phyloP scores from a whole-genome alignment of 371 early-diverging fungal species.

The Apophysomyces sp. region DNA sequence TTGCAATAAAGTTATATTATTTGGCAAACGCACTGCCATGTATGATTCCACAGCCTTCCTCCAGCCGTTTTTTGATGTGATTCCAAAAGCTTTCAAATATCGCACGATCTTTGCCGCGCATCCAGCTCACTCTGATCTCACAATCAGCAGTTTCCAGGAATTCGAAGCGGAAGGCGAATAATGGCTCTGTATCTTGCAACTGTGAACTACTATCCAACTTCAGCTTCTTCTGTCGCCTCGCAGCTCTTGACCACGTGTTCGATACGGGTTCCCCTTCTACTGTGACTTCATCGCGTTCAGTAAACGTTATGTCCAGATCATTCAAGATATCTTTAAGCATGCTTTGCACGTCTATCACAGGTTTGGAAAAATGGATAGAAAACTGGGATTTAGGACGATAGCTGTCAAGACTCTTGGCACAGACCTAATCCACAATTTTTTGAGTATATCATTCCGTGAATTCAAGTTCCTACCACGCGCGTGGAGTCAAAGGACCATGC shows the following conservation, averaged over 20 bases:
- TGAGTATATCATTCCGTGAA: no score
- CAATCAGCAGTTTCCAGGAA: constrained; percentile 1
- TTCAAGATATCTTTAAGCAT: constrained; percentile 19
- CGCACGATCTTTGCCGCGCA: constrained; percentile 31
- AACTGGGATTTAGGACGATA: constrained; percentile 38
- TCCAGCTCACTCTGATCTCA: constrained; percentile 30
- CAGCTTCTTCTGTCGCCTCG: constrained; percentile 32
- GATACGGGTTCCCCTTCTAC: constrained; percentile 12
- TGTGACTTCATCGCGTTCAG: constrained; percentile 3
- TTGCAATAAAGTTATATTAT: constrained; percentile 13
- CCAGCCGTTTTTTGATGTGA: constrained; percentile 52
- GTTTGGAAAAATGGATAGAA: constrained; percentile 11
- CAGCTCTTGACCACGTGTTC: constrained; percentile 57
- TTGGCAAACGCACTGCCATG: constrained; percentile 17
- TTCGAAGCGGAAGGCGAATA: constrained; percentile 27
- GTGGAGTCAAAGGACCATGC: constrained; percentile 61
- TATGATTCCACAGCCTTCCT: constrained; percentile 53
- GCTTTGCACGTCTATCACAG: constrained; percentile 2
- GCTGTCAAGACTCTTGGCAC: constrained; percentile 14
- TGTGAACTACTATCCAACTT: constrained; percentile 14
- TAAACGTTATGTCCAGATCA: constrained; percentile 28
- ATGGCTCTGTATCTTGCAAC: not conserved
- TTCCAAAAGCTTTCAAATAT: constrained; percentile 51
- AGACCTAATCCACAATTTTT: constrained; percentile 10
- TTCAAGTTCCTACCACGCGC: constrained; percentile 29